A percentile compares a stretch with the other conserved stretches of the same genome.
Evolutionary conservation across 2,329 filamentous ascomycete genomes (phyloP).

Genomic region (Diaporthe sp.): DNA sequence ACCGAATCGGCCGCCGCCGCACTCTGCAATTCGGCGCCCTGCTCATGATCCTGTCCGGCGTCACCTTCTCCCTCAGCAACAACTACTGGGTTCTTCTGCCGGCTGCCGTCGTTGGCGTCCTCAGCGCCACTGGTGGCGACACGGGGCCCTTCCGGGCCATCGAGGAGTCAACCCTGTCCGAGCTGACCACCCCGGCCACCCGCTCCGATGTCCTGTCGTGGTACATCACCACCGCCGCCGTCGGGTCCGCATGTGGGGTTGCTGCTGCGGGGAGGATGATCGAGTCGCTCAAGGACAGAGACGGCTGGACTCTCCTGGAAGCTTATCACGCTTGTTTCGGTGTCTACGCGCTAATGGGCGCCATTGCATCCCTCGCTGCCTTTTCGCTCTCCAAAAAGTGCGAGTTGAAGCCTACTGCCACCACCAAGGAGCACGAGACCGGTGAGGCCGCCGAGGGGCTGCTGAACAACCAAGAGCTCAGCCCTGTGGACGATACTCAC

Average conservation of each 20-base stretch:
- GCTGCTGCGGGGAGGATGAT: slow-evolving; percentile 66
- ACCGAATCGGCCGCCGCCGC: slow-evolving; percentile 68
- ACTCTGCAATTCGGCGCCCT: slow-evolving; percentile 66
- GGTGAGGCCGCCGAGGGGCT: slow-evolving; percentile 45
- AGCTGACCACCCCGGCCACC: slow-evolving; percentile 67
- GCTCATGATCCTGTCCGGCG: slow-evolving; percentile 70
- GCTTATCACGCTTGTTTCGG: slow-evolving; percentile 72
- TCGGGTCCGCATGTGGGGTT: slow-evolving; percentile 68
- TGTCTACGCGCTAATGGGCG: slow-evolving; percentile 70
- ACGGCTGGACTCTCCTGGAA: slow-evolving; percentile 63
- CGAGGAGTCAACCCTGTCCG: slow-evolving; percentile 74
- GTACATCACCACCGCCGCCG: slow-evolving; percentile 71
- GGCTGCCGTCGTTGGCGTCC: slow-evolving; percentile 72
- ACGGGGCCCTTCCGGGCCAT: slow-evolving; percentile 78
- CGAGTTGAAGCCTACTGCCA: slow-evolving; percentile 57
- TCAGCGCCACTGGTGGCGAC: slow-evolving; percentile 73
- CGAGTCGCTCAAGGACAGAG: slow-evolving; percentile 57
- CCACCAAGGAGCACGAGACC: slow-evolving; percentile 41
- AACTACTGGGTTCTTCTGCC: slow-evolving; percentile 71
- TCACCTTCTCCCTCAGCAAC: slow-evolving; percentile 65
- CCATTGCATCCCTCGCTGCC: slow-evolving; percentile 62
- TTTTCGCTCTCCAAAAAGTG: slow-evolving; percentile 63
- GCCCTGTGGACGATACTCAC: slow-evolving; percentile 33
- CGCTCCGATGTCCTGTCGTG: slow-evolving; percentile 75
- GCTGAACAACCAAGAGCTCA: slow-evolving; percentile 42